These are phyloP conservation scores for Botryotinia calthae DNA, from an alignment of 2,329 filamentous ascomycete genomes.

Conservation along the genomic window DNA sequence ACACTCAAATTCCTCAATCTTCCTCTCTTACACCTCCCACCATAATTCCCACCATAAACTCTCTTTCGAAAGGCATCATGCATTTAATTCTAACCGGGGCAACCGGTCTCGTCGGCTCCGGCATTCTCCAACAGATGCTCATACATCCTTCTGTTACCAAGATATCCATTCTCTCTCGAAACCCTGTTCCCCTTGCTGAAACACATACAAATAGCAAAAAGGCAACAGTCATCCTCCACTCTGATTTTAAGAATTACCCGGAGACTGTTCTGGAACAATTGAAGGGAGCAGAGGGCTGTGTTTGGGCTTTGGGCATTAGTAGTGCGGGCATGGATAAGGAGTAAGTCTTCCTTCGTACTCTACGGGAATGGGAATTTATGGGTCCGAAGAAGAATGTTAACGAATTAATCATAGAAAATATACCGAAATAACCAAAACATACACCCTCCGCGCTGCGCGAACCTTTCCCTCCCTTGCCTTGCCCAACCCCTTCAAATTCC, in stretches of 20 bases:
- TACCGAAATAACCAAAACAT: slow-evolving; percentile 65
- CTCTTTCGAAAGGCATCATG: slow-evolving; percentile 42
- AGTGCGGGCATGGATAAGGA: slow-evolving; percentile 58
- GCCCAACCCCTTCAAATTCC: slow-evolving; percentile 59
- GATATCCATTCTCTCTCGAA: slow-evolving; percentile 66
- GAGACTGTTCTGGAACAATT: slow-evolving; percentile 56
- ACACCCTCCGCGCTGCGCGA: slow-evolving; percentile 60
- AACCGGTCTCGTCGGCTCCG: slow-evolving; percentile 63
- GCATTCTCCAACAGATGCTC: slow-evolving; percentile 61
- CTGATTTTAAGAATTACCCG: slow-evolving; percentile 63
- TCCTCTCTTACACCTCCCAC: background rate
- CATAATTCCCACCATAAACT: background rate
- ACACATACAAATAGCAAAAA: slow-evolving; percentile 49
- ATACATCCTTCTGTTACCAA: slow-evolving; percentile 52
- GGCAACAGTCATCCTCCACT: slow-evolving; percentile 64
- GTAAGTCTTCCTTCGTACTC: slow-evolving; percentile 41
- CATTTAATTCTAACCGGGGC: slow-evolving; percentile 68
- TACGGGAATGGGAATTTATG: background rate
- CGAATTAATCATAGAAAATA: slow-evolving; percentile 52
- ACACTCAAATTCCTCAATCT: background rate
- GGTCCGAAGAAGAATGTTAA: slow-evolving; percentile 2
- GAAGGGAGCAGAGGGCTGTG: slow-evolving; percentile 62
- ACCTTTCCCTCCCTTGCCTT: slow-evolving; percentile 53
- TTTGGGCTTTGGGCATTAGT: slow-evolving; percentile 71
- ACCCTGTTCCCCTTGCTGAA: slow-evolving; percentile 62